Base-by-base conservation (phyloP, 1,284 basidiomycete genomes). In the Xerocomus cyaneibrunnescens region DNA sequence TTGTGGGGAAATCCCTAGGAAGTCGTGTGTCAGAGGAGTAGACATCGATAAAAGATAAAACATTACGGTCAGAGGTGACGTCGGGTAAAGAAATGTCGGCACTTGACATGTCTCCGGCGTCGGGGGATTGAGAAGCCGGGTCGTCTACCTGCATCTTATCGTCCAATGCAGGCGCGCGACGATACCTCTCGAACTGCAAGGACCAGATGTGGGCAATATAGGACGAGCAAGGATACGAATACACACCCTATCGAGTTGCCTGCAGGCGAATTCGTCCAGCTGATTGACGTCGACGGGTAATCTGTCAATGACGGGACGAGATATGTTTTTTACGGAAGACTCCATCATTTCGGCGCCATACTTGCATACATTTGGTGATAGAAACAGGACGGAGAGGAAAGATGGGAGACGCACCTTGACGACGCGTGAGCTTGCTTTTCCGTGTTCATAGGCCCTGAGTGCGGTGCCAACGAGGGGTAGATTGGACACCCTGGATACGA, bases 331-430 rank as follows among this genome's bases (percentile, higher is more conserved):
- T 48, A 95, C 83, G 37, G 87, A 86, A 3, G 85, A 89, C 70
- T 94, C 92, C 73, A 94, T 84, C 76, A 94, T 87, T 66, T 88
- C 88, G 19, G 89, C 92, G 50, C 92, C 89, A 65, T 92, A 93
- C 89, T 92, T 58, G 14, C n/a, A 32, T 12, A 23, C 2, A 30
- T 13, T 7, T 7, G 25, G 3, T 23, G 30, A 40, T 51, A 38
- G 57, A 54, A 21, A 14, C 13, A 32, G 46, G 28, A 3, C 16
- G 19, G 23, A 46, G 2, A 27, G 16, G 21, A 2, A 25, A 19
- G 3, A 23, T 5, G n/a, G 9, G 8, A 50, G 19, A 56, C 57
- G 10, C 6, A 70, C 78, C 63, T 80, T 79, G 62, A 81, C 79
- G 28, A 81, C 76, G 37, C 76, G 68, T 47, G 76, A 79, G 49